Percentiles rank a stretch among this genome's conserved stretches.
phyloP scores from a whole-genome alignment of 352 stramenopile genomes.

The Phytophthora ramorum region DNA sequence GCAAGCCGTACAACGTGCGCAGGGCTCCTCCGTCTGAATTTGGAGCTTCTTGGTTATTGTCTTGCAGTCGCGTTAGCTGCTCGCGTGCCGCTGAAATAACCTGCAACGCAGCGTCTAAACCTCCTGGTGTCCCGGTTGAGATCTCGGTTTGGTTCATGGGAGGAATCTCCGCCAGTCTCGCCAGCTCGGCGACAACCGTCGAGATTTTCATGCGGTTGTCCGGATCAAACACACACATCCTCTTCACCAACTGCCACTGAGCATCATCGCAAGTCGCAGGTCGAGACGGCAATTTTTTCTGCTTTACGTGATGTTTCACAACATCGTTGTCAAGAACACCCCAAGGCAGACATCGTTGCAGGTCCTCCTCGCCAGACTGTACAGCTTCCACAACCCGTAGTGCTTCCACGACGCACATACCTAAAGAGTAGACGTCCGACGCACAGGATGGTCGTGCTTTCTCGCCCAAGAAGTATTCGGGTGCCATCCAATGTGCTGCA shows the following conservation, averaged over 20 bases:
- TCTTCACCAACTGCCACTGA: neutral
- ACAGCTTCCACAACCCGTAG: neutral
- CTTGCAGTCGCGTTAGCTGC: neutral
- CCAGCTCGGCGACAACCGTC: slow-evolving; percentile 3
- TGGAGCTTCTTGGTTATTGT: neutral
- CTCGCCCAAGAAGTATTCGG: neutral
- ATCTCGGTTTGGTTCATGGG: neutral
- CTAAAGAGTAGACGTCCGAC: neutral
- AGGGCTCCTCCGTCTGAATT: neutral
- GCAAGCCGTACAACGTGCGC: neutral
- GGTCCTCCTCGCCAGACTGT: neutral
- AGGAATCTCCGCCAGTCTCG: neutral
- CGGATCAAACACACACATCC: slow-evolving; percentile 3
- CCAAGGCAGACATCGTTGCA: neutral
- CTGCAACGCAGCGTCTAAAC: neutral
- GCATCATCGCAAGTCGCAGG: neutral
- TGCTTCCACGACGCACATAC: slow-evolving; percentile 1
- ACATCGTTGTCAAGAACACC: neutral
- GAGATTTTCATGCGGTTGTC: neutral
- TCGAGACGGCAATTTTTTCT: neutral
- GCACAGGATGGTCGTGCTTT: neutral
- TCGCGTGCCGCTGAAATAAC: neutral
- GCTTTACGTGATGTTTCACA: neutral
- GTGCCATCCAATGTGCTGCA: neutral
- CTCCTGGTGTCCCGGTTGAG: neutral